A percentile compares a stretch with the other conserved stretches of the same genome.
Conservation (phyloP, 1,284 basidiomycete genomes). For the Sphaerobolus stellatus region DNA sequence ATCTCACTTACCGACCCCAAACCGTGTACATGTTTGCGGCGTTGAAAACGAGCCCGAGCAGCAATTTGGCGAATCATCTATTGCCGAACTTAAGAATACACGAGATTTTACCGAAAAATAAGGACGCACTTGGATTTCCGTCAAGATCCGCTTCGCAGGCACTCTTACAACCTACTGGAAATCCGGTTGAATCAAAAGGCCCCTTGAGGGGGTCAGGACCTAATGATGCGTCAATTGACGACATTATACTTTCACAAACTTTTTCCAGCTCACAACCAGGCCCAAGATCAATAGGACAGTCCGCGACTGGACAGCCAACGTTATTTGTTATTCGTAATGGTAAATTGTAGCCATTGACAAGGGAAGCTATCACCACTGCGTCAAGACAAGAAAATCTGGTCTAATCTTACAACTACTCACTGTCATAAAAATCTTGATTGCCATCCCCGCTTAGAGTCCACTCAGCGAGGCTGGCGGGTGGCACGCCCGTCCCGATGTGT, state of each 20-base stretch:
- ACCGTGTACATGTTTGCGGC: constrained; percentile 21
- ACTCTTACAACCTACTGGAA: constrained; percentile 26
- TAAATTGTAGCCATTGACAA: constrained; percentile 61
- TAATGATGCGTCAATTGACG: too few relatives aligned
- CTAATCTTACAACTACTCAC: constrained; percentile 28
- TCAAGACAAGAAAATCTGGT: too few relatives aligned
- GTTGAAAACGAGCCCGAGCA: constrained; percentile 24
- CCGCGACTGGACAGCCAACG: constrained; percentile 46
- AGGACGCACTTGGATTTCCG: constrained; percentile 12
- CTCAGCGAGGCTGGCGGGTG: constrained; percentile 59
- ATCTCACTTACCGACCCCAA: constrained; percentile 12
- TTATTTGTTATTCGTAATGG: constrained; percentile 55
- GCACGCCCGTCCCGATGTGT: constrained; percentile 39
- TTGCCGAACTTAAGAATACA: neutral
- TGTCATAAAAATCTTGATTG: constrained; percentile 47
- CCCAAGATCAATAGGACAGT: constrained; percentile 54
- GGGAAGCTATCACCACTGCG: constrained; percentile 35
- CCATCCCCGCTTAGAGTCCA: constrained; percentile 47
- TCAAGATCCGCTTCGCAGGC: constrained; percentile 19
- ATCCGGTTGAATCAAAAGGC: constrained; percentile 49
- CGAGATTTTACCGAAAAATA: neutral
- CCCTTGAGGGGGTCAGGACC: constrained; percentile 53
- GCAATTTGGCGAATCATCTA: constrained; percentile 23
- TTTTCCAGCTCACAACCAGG: constrained; percentile 48
- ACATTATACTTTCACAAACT: too few relatives aligned